A percentile compares a stretch with the other conserved stretches of the same genome.
phyloP scores from a whole-genome alignment of 257 asterid genomes.

The Solanum arcanum region DNA sequence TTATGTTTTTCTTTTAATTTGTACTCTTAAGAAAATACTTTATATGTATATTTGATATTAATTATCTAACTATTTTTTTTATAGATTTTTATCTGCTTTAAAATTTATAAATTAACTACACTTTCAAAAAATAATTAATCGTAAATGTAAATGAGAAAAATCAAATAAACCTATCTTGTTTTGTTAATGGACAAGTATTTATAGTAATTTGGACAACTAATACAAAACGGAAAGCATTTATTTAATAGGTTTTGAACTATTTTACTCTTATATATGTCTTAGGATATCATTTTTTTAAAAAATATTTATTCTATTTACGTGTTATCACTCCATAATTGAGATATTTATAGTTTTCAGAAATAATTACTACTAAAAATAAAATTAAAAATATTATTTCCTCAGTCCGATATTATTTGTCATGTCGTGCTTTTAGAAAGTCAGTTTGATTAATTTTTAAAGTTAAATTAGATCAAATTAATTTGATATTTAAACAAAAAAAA shows the following conservation, averaged over 20 bases:
- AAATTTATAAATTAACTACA: too few species aligned
- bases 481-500: too few species aligned
- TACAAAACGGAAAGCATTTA: too few species aligned
- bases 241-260: background rate
- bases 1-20: fast-evolving
- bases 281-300: background rate
- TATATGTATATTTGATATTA: fast-evolving
- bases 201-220: background rate
- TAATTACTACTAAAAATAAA: background rate
- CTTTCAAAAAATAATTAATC: too few species aligned
- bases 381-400: too few species aligned
- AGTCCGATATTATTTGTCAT: too few species aligned
- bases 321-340: background rate
- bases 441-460: too few species aligned
- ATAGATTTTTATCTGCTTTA: fast-evolving
- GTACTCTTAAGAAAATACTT: background rate
- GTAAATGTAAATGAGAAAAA: background rate
- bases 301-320: background rate
- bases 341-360: background rate
- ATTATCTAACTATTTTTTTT: too few species aligned
- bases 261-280: background rate
- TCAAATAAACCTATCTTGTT: background rate
- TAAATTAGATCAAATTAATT: too few species aligned
- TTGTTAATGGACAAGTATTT: background rate
- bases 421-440: too few species aligned